A percentile compares a stretch with the other conserved stretches of the same genome.
These are phyloP conservation scores for Borovskyia barvae DNA, from an alignment of 208 protist species.

Conservation along the genomic window DNA sequence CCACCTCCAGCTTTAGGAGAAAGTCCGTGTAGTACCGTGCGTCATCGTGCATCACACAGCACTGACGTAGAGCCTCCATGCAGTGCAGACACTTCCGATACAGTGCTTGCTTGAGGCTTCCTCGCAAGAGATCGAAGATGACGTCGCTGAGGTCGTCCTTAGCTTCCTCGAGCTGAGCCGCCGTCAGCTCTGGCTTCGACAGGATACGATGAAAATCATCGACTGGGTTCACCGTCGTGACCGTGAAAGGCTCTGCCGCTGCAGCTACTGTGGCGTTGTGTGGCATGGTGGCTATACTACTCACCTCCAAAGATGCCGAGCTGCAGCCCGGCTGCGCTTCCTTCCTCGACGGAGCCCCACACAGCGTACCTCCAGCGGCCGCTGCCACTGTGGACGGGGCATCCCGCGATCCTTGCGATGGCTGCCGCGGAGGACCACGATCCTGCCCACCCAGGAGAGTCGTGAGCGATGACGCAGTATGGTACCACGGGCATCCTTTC, in stretches of 20 bases:
- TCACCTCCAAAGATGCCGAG: slow-evolving; percentile 1
- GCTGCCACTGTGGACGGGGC: slow-evolving; percentile 2
- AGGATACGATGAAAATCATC: slow-evolving; percentile 39
- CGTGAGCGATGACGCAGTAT: neutral
- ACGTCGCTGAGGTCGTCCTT: slow-evolving; percentile 63
- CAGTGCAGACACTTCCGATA: slow-evolving; percentile 76
- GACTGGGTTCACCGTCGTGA: slow-evolving; percentile 51
- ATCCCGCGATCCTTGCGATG: neutral
- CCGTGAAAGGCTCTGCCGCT: neutral
- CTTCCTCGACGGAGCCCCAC: neutral
- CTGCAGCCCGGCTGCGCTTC: slow-evolving; percentile 1
- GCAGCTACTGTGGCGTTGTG: slow-evolving; percentile 12
- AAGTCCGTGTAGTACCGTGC: slow-evolving; percentile 76
- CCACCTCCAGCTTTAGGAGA: slow-evolving; percentile 47
- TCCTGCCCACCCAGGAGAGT: too few species aligned
- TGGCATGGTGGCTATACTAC: slow-evolving; percentile 1
- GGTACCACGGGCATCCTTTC: slow-evolving; percentile 1
- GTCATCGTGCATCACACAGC: slow-evolving; percentile 66
- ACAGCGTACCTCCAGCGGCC: neutral
- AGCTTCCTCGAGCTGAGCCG: slow-evolving; percentile 27
- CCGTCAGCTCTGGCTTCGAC: slow-evolving; percentile 8
- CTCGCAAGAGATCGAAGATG: slow-evolving; percentile 56
- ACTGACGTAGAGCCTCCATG: slow-evolving; percentile 54
- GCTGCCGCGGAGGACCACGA: neutral
- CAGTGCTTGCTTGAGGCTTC: slow-evolving; percentile 53